These are phyloP conservation scores for Pseudomonodictys pantanalensis DNA, from an alignment of 495 filamentous ascomycete genomes.

Conservation along the genomic window DNA sequence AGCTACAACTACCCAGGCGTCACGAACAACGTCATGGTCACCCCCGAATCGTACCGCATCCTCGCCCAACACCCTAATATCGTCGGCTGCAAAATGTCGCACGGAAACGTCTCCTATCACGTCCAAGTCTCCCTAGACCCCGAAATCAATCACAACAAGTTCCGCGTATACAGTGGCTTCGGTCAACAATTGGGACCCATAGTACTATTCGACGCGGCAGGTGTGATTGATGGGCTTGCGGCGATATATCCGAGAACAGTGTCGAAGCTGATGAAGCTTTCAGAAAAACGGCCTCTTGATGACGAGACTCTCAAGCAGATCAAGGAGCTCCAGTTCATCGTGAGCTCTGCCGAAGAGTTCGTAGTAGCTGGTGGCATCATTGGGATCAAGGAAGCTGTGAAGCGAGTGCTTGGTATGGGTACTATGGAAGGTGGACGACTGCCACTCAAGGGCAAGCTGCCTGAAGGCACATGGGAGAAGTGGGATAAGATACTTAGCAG, in stretches of 20 bases:
- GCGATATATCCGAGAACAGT: conserved; percentile 63
- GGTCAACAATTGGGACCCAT: conserved; percentile 68
- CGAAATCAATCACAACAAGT: conserved; percentile 52
- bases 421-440: conserved; percentile 59
- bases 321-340: conserved; percentile 53
- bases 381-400: conserved; percentile 62
- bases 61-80: conserved; percentile 47
- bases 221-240: conserved; percentile 65
- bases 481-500: conserved; percentile 22
- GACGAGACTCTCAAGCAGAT: conserved; percentile 53
- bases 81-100: conserved; percentile 68
- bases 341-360: conserved; percentile 54
- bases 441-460: conserved; percentile 42
- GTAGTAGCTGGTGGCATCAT: conserved; percentile 59
- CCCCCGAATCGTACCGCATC: conserved; percentile 50
- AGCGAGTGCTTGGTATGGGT: conserved; percentile 51
- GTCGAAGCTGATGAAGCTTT: conserved; percentile 54
- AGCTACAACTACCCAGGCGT: conserved; percentile 70
- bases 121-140: conserved; percentile 55
- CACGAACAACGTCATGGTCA: conserved; percentile 64
- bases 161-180: conserved; percentile 67
- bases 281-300: conserved; percentile 35
- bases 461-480: conserved; percentile 30
- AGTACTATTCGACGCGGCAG: conserved; percentile 56
- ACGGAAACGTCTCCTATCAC: conserved; percentile 63